Evolutionary conservation across 768 basidiomycete genomes (phyloP).

Genomic region (Pholiota microspora): DNA sequence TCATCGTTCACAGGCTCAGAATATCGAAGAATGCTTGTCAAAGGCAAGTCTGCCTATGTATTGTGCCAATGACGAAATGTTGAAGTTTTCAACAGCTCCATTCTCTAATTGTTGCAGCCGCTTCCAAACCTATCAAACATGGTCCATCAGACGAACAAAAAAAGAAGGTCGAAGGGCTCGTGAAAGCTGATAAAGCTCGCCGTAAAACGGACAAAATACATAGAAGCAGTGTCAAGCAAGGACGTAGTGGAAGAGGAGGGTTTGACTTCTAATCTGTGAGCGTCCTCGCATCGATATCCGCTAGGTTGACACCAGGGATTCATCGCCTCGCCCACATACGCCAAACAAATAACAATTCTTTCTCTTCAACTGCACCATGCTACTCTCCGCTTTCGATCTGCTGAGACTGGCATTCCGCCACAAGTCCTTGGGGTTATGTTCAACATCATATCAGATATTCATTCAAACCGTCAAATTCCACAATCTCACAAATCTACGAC

Average conservation of each 20-base stretch:
- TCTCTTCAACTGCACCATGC: too few relatives aligned
- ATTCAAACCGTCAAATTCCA: too few relatives aligned
- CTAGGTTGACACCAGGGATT: too few relatives aligned
- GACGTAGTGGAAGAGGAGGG: constrained; percentile 15
- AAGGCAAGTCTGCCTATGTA: constrained; percentile 43
- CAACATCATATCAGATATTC: too few relatives aligned
- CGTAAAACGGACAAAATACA: constrained; percentile 51
- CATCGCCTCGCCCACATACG: too few relatives aligned
- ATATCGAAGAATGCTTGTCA: constrained; percentile 66
- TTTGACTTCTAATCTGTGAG: constrained; percentile 12
- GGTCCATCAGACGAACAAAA: constrained; percentile 56
- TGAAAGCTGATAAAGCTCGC: constrained; percentile 44
- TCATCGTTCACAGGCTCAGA: constrained; percentile 76
- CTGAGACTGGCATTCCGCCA: too few relatives aligned
- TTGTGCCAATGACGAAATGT: neutral
- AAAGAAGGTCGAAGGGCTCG: constrained; percentile 46
- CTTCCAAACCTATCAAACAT: constrained; percentile 45
- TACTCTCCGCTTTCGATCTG: too few relatives aligned
- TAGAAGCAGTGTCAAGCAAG: constrained; percentile 49
- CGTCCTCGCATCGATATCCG: too few relatives aligned
- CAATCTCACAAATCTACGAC: too few relatives aligned
- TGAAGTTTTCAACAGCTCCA: constrained; percentile 43
- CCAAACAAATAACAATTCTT: too few relatives aligned
- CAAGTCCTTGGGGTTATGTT: too few relatives aligned
- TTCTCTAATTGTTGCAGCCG: constrained; percentile 43